Conservation (phyloP, 2,329 filamentous ascomycete species). For the Alternaria triticimaculans region DNA sequence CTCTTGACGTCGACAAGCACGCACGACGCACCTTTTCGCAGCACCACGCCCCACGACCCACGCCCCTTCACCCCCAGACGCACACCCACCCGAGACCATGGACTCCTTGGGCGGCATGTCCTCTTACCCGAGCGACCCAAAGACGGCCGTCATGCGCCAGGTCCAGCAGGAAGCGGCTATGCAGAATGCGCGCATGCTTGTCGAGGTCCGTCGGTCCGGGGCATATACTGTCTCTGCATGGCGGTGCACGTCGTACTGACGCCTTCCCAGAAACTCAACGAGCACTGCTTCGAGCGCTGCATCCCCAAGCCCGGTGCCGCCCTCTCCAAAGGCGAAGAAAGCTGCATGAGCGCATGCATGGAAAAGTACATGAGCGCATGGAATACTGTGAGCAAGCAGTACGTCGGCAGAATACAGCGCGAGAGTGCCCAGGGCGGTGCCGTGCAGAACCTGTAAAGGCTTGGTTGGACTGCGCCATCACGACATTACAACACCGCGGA, state of each 20-base stretch:
- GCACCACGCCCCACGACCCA: not conserved
- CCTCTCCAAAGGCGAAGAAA: constrained; percentile 57
- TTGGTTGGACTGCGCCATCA: constrained; percentile 4
- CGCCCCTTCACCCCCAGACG: not conserved
- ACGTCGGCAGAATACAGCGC: constrained; percentile 57
- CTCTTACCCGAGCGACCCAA: constrained; percentile 49
- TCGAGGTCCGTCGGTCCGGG: constrained; percentile 42
- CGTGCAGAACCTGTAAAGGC: constrained; percentile 13
- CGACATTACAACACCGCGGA: not conserved
- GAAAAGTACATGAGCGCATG: constrained; percentile 63
- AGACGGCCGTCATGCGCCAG: constrained; percentile 59
- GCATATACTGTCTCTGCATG: not conserved
- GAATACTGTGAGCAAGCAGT: constrained; percentile 60
- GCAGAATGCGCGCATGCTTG: constrained; percentile 58
- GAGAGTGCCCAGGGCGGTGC: constrained; percentile 29
- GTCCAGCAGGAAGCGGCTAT: constrained; percentile 61
- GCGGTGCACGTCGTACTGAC: not conserved
- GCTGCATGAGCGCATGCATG: constrained; percentile 60
- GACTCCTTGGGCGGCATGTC: constrained; percentile 43
- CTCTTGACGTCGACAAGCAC: constrained; percentile 39
- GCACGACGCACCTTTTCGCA: constrained; percentile 2
- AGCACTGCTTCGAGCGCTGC: constrained; percentile 64
- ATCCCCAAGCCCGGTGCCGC: constrained; percentile 59
- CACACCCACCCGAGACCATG: constrained; percentile 27
- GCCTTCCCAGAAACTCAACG: constrained; percentile 56